Evolutionary conservation across 305 asterid species (phyloP), one percentile per base, ranked within the genome.

Genomic region (Caryopteris hybrid): DNA sequence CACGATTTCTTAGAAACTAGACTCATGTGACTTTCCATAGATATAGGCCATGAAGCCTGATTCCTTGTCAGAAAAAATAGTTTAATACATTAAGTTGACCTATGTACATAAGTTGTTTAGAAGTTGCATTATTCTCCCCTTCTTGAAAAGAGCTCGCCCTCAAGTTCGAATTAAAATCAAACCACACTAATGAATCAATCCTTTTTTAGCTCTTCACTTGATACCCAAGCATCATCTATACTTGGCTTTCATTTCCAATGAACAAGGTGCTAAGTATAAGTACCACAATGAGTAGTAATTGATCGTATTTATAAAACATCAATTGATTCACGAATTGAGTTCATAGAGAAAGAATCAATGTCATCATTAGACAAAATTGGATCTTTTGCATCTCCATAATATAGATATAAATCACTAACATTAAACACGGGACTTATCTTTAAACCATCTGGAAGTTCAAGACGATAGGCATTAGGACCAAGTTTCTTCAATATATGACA

Each of bases 391-490:
- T 45, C 21, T 9, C 14, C 51, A 45, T 45, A 45, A 45, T 9
- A 45, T 45, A 20, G 21, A 45, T 45, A 45, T 45, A 45, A 45
- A 8, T 45, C 51, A 45, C 51, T 45, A 45, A 64, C 10, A 13
- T 64, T 17, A 48, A 29, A 47, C 17, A 64, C 46, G 1, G 8
- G 46, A 31, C 58, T 46, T 7, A 46, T 64, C 46, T 64, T 64
- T 2, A 64, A 47, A 48, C 48, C 33, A 27, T 64, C 21, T 2
- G 34, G 70, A 18, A 47, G 59, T 48, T 64, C 25, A 47, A 64
- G 33, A 47, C n/a, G 70, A 48, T 64, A 64, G 3, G 70, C 34
- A 18, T 64, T 48, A 31, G 20, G 60, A 47, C 70, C 39, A 18
- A 47, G 47, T 8, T 64, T 25, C 39, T 64, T 47, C 27, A 25